Evolutionary conservation across 139 green algal species (phyloP).

Genomic region (Closterium sp.): DNA sequence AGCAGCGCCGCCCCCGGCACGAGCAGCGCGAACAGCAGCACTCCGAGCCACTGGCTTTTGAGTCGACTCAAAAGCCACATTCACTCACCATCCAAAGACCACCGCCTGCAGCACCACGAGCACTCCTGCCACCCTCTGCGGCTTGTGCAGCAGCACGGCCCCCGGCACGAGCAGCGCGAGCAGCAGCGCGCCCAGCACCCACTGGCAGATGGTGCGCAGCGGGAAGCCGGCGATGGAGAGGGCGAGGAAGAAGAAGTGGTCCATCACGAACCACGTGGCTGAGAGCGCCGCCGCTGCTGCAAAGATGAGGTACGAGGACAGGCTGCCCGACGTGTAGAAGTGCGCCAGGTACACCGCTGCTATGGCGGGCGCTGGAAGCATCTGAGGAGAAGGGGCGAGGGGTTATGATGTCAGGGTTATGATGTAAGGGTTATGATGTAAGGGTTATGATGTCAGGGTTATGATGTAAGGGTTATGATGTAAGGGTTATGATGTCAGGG

Average conservation of each 20-base stretch:
- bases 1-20: background rate
- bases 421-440: too few species aligned
- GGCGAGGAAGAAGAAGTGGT: constrained; percentile 89
- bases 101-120: constrained; percentile 63
- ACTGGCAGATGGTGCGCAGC: constrained; percentile 69
- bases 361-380: constrained; percentile 77
- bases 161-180: constrained; percentile 75
- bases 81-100: constrained; percentile 59
- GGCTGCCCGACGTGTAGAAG: constrained; percentile 70
- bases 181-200: constrained; percentile 68
- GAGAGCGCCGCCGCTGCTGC: constrained; percentile 59
- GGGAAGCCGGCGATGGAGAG: constrained; percentile 62
- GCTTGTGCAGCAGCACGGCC: constrained; percentile 52
- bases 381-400: background rate
- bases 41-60: background rate
- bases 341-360: constrained; percentile 74
- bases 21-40: background rate
- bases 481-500: too few species aligned
- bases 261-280: constrained; percentile 67
- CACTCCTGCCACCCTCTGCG: background rate
- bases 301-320: constrained; percentile 82
- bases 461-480: too few species aligned
- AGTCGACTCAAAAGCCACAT: background rate
- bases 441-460: too few species aligned
- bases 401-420: too few species aligned